Base-by-base conservation (phyloP, 805 yeast genomes). In the Candida vartiovaarae region DNA sequence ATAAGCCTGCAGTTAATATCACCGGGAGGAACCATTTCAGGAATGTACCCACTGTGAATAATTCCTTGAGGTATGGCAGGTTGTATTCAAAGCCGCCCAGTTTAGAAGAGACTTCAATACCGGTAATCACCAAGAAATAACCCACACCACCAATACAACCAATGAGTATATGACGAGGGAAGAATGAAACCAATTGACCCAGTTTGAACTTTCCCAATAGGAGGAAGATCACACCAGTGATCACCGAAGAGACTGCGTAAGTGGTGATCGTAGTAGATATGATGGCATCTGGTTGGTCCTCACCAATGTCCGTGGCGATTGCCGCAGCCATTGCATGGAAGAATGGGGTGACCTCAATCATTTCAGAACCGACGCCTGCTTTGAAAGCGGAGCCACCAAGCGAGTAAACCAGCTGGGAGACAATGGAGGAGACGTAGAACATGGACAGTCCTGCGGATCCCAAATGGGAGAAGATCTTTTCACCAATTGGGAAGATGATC, bases 91-190 rank as follows among this genome's bases (percentile, higher is more conserved):
- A 62, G 3, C 87, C 82, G 3, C 86, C 85, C 30, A 86, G 63
- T 46, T 95, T 70, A 0, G 96, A 81, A n/a, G 87, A 75, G 1
- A 93, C 96, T 57, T 91, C 97, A 28, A 93, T 65, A 1, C 96
- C 99, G 0, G 99, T 93, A 1, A 86, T 82, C 2, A 89, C 68
- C 40, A 93, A 69, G 63, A 93, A 93, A 65, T 86, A 90, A 6
- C 99, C 99, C 39, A 93, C 99, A 57, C 99, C 99, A 34, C 99
- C 99, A 54, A 93, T 90, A 61, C 98, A 93, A 2, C 99, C 99
- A 32, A 93, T 93, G 28, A 93, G 71, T 44, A 93, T 91, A 63
- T 93, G 99, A 48, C 97, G 72, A 1, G 99, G 99, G 71, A 93
- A 93, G 60, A 89, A 93, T 0, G 95, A 96, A 23, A 91, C 96